Base-by-base conservation (phyloP, 1,284 basidiomycete species). In the Schizophyllum commune region DNA sequence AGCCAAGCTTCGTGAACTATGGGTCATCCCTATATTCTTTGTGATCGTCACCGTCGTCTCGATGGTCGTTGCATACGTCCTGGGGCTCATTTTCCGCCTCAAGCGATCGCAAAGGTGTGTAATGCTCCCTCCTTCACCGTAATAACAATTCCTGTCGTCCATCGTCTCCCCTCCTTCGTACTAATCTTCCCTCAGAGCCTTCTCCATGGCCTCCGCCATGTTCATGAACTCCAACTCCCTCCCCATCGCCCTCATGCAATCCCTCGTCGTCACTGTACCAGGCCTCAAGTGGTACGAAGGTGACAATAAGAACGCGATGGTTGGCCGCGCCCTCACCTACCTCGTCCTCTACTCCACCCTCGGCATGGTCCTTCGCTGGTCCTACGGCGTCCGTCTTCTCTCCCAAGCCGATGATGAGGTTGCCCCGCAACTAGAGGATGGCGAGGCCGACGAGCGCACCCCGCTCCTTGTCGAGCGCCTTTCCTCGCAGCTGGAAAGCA, bases 201-300 rank as follows among this genome's bases (percentile, higher is more conserved):
- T 94, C 65, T 91, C 90, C 0, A 89, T 92, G 70, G 92, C 92
- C 0, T 89, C 92, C 0, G 80, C 89, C 20, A 91, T 90, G 85
- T 92, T 92, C 77, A 91, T 91, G 85, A 95, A 95, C 72, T 94
- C 92, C 5, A 98, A 98, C 71, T 95, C 93, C 5, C 81, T 98
- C 1, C 95, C 95, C 0, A 94, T 97, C 54, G 95, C 95, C 0
- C 79, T 98, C 39, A 89, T 94, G 85, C 92, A 96, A 74, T 91
- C 87, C 64, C 84, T 98, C 21, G 93, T 94, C 6, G 76, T 89
- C 59, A 90, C 91, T 8, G 93, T 97, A 0, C 89, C 90, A 0
- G 86, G 86, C 11, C 79, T 98, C 34, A 87, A 90, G 69, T 96
- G 94, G 94, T 88, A 83, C 17, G 71, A 81, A 5, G 85, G 91